These are phyloP conservation scores for Sodiomyces alkalinus DNA, from an alignment of 2,329 filamentous ascomycete genomes.

Conservation along the genomic window DNA sequence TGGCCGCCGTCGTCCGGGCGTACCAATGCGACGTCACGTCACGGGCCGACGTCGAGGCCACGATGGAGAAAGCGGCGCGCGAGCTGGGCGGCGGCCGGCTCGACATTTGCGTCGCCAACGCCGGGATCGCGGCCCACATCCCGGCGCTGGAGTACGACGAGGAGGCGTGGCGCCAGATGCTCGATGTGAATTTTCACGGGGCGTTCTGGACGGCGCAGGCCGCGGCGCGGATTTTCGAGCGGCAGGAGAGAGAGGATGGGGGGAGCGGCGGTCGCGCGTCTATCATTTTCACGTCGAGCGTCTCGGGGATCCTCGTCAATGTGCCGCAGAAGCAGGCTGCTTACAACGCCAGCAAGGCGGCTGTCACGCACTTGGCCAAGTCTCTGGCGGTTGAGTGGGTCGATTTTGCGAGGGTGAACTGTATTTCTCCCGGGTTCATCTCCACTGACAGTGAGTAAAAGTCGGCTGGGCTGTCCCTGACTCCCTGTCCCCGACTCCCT, in stretches of 20 bases:
- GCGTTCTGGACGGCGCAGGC: slow-evolving; percentile 27
- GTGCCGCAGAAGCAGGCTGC: slow-evolving; percentile 38
- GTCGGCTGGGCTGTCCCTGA: no score
- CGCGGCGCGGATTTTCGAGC: slow-evolving; percentile 21
- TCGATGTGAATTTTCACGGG: slow-evolving; percentile 24
- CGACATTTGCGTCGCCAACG: slow-evolving; percentile 26
- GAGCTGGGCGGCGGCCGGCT: slow-evolving; percentile 23
- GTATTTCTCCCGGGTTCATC: slow-evolving; percentile 6
- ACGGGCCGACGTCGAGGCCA: slow-evolving; percentile 13
- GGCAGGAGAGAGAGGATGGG: slow-evolving; percentile 33
- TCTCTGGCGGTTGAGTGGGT: slow-evolving; percentile 65
- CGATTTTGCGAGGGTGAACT: slow-evolving; percentile 28
- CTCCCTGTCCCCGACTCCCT: no score
- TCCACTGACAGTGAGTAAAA: no score
- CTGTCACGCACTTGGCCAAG: slow-evolving; percentile 53
- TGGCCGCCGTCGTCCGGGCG: slow-evolving; percentile 15
- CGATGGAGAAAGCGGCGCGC: slow-evolving; percentile 17
- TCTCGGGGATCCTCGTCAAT: slow-evolving; percentile 24
- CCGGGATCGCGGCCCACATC: slow-evolving; percentile 21
- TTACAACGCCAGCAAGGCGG: slow-evolving; percentile 66
- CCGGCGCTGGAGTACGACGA: slow-evolving; percentile 23
- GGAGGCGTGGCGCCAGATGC: slow-evolving; percentile 19
- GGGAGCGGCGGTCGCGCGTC: no score
- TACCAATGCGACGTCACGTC: slow-evolving; percentile 22
- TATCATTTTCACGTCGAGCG: slow-evolving; percentile 24